Base-by-base conservation (phyloP, 371 early-diverging fungal species). In the Mitosporidium daphniae region DNA sequence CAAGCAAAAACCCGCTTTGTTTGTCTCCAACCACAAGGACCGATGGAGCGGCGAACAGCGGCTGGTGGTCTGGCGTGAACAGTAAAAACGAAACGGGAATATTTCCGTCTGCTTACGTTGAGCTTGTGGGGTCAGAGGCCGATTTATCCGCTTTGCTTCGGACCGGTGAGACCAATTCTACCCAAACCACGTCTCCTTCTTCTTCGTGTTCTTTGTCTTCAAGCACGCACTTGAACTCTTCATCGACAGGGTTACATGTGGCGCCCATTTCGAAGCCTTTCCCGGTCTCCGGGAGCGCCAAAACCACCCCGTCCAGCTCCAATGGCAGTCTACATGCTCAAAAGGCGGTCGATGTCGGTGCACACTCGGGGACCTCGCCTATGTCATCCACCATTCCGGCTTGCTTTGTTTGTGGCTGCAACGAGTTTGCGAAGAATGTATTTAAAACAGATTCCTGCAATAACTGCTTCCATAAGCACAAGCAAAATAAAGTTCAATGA, bases 11-110 rank as follows among this genome's bases (percentile, higher is more conserved):
- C n/a, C n/a, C n/a, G n/a, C n/a, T n/a, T n/a, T n/a, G n/a, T n/a
- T n/a, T n/a, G n/a, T n/a, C n/a, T n/a, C n/a, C n/a, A n/a, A n/a
- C n/a, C n/a, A n/a, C n/a, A n/a, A n/a, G n/a, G n/a, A n/a, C n/a
- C n/a, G n/a, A n/a, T n/a, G n/a, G n/a, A 34, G 43, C 52, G 24
- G 49, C 67, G 21, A 54, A 58, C 23, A 50, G 53, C 23, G 61
- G 57, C 1, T 66, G 63, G 59, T 48, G 51, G 38, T 40, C 47
- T 25, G 69, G 64, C 21, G 59, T 55, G 20, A 20, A 20, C 32
- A 33, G 53, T 28, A 55, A 61, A 33, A 64, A 65, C 24, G 51
- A 47, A 23, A 34, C 45, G 8, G 69, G 69, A 17, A 38, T 42
- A 19, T 58, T 63, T 38, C 69, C 67, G 8, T 50, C 50, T 19